A percentile compares a stretch with the other conserved stretches of the same genome.
These are phyloP conservation scores for Pseudofabraea citricarpa DNA, from an alignment of 2,329 filamentous ascomycete genomes.

Conservation along the genomic window DNA sequence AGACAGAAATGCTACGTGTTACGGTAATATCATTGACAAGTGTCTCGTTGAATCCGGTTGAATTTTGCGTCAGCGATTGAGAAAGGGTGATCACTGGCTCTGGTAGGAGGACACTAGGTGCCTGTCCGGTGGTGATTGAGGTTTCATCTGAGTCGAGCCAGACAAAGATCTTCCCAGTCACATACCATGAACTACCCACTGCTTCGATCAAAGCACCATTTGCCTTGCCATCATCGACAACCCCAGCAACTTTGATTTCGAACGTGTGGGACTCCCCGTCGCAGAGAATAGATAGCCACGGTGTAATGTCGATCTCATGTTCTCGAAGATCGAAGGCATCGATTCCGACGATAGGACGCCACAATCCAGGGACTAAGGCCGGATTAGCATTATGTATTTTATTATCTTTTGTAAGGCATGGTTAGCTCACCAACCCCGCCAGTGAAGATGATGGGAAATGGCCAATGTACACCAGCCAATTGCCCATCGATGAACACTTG, in stretches of 20 bases:
- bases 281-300: constrained; percentile 66
- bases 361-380: constrained; percentile 71
- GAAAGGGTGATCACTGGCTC: constrained; percentile 45
- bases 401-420: too few relatives aligned
- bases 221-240: constrained; percentile 49
- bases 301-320: constrained; percentile 77
- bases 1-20: constrained; percentile 48
- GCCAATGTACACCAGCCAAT: constrained; percentile 73
- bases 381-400: too few relatives aligned
- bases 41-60: constrained; percentile 52
- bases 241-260: constrained; percentile 60
- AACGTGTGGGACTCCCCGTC: constrained; percentile 64
- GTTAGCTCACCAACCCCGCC: too few relatives aligned
- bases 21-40: constrained; percentile 55
- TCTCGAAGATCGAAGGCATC: constrained; percentile 76
- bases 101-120: constrained; percentile 26
- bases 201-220: constrained; percentile 44
- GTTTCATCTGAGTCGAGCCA: constrained; percentile 53
- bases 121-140: constrained; percentile 46
- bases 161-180: constrained; percentile 77
- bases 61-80: constrained; percentile 39
- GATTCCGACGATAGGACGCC: constrained; percentile 73
- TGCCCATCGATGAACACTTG: constrained; percentile 70
- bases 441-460: constrained; percentile 78
- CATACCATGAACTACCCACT: constrained; percentile 66